Conservation (phyloP, 2,329 filamentous ascomycete genomes). For the Scleromitrula shiraiana region DNA sequence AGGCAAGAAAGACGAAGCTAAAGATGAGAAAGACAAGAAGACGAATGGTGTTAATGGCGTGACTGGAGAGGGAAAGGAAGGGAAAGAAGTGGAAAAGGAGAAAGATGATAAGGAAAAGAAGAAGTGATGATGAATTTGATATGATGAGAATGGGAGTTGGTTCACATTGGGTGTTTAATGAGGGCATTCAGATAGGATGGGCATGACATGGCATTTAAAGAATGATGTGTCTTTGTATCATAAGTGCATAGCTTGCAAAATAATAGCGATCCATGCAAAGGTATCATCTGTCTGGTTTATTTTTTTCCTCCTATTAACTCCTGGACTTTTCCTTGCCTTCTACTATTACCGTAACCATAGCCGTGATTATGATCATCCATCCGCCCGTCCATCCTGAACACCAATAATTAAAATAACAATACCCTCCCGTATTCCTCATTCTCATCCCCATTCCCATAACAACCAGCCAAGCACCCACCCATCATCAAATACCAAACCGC, state of each 20-base stretch:
- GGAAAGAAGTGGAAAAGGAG: conserved; percentile 41
- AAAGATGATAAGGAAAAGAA: conserved; percentile 49
- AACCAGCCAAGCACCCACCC: background rate
- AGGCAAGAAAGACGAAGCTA: conserved; percentile 56
- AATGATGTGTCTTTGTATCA: conserved; percentile 28
- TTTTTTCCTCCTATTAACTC: no score
- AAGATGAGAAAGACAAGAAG: conserved; percentile 60
- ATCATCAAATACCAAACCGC: conserved; percentile 5
- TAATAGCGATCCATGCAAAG: conserved; percentile 14
- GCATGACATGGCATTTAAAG: conserved; percentile 20
- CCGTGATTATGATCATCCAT: no score
- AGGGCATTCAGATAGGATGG: conserved; percentile 14
- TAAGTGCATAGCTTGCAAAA: conserved; percentile 26
- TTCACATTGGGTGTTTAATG: conserved; percentile 21
- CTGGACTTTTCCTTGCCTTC: no score
- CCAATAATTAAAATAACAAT: no score
- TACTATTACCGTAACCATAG: no score
- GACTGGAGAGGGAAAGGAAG: conserved; percentile 41
- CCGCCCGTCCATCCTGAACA: no score
- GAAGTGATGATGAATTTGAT: conserved; percentile 26
- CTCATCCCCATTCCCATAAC: background rate
- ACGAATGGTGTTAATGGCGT: conserved; percentile 47
- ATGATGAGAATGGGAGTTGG: conserved; percentile 15
- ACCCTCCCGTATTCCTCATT: no score
- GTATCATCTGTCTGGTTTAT: no score